Evolutionary conservation across 805 yeast species (phyloP), one percentile per base, ranked within the genome.

Genomic region (Maudiozyma serrabonitensis): DNA sequence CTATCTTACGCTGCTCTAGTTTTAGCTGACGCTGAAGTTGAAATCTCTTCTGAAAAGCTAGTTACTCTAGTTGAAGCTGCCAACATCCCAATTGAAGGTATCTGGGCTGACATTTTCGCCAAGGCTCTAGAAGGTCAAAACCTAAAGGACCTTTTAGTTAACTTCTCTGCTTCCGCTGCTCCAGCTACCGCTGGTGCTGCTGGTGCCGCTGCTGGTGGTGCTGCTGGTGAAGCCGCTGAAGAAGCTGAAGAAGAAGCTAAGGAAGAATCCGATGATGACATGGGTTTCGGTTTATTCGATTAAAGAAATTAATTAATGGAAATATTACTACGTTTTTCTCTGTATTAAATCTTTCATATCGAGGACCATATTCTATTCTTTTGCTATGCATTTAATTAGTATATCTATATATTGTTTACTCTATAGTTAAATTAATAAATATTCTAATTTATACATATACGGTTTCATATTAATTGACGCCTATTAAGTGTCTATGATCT

Each of bases 1-100:
- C 87, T 88, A 71, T 86, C 96, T 66, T 89, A 88, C 86, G 98
- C 99, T 74, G 96, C 98, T 70, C 83, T 91, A 75, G 89, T 91
- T 78, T 81, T 91, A 75, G 96, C 97, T 62, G 99, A 91, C 72
- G 87, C 97, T 69, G 96, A 88, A 69, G 77, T 88, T 69, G 96
- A 90, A 75, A 81, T 93, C 82, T 80, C 95, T 55, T 61, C 89
- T 63, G 90, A 82, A 70, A 84, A 84, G 79, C 79, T 85, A 69
- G 68, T 77, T 68, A 75, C 87, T 67, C 73, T 85, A 72, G 75
- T 85, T 71, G 64, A 75, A 57, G 86, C 87, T 66, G 93, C 95
- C 61, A 82, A 84, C 69, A 40, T 57, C 34, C 57, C 56, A 61
- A 79, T 84, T 69, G 93, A 85, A 66, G 68, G 70, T 73, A 78